phyloP scores from a whole-genome alignment of 2,329 filamentous ascomycete genomes.

The Colletotrichum phormii region DNA sequence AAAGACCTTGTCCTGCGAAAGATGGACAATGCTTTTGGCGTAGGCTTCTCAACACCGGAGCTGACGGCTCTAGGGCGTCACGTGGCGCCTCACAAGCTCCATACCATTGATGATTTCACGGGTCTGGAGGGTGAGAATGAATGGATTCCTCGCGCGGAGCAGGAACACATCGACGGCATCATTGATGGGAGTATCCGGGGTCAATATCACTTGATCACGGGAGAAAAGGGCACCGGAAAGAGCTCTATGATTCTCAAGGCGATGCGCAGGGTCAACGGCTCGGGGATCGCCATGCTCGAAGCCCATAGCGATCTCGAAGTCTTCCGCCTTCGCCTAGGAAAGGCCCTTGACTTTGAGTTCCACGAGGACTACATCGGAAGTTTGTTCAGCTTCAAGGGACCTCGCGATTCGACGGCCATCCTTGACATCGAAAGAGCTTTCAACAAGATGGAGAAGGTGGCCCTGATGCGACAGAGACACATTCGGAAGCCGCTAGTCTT shows the following conservation, averaged over 20 bases:
- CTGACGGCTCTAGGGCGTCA: conserved; percentile 60
- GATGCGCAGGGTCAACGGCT: conserved; percentile 75
- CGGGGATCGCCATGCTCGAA: conserved; percentile 77
- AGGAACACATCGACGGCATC: conserved; percentile 71
- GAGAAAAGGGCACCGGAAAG: conserved; percentile 79
- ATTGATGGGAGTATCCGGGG: conserved; percentile 68
- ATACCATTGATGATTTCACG: conserved; percentile 38
- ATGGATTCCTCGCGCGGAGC: conserved; percentile 72
- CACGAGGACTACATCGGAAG: conserved; percentile 76
- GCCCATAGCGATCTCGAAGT: conserved; percentile 78
- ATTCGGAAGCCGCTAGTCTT: conserved; percentile 68
- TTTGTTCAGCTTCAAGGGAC: conserved; percentile 77
- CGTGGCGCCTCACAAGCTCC: conserved; percentile 44
- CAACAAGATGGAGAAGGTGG: conserved; percentile 80
- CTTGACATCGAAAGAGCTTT: conserved; percentile 79
- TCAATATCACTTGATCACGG: conserved; percentile 75
- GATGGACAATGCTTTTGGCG: conserved; percentile 78
- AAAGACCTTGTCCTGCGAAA: conserved; percentile 77
- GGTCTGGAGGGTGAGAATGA: conserved; percentile 42
- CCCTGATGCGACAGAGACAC: conserved; percentile 62
- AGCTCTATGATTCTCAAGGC: conserved; percentile 78
- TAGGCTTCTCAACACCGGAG: conserved; percentile 74
- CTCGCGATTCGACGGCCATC: conserved; percentile 75
- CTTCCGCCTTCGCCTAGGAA: conserved; percentile 77
- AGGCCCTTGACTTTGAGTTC: conserved; percentile 77